Base-by-base conservation (phyloP, 2,329 filamentous ascomycete genomes). In the Cordyceps pruinosa region DNA sequence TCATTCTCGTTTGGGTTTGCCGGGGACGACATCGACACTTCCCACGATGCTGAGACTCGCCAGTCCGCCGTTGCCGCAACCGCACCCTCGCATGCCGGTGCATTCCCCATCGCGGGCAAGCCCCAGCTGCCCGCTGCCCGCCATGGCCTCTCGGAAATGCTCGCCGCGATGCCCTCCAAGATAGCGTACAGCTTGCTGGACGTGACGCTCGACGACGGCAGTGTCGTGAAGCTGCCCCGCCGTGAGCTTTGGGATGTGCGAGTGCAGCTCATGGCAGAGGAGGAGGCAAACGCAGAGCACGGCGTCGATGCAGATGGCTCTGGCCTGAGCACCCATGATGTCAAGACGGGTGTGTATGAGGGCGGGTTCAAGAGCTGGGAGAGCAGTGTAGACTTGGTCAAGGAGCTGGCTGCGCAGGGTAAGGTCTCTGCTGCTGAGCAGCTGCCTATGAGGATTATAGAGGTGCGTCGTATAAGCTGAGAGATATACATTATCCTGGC, bases 361-460 rank as follows among this genome's bases (percentile, higher is more conserved):
- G 89, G 89, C 57, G 89, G 89, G 25, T 91, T 93, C 75, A 94
- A 94, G 75, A 92, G 87, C 65, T 94, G 89, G 89, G 89, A 94
- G 73, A 92, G 89, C 72, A 90, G 87, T 59, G 77, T 91, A 53
- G 89, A 94, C 68, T 76, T 94, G 19, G 87, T 89, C 51, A 88
- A 85, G 66, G 83, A 87, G n/a, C 70, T 86, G 30, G 77, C 77
- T 0, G 65, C 68, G 3, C 75, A 75, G 26, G 69, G 73, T 13
- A 69, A 73, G 49, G 63, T 72, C 19, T 59, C 68, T 4, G 62
- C 65, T 48, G 61, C 71, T 59, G 64, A 63, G 21, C 61, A 69
- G 12, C 66, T 68, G 28, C 70, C 75, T 0, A 69, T 75, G 51
- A 73, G 75, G 35, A 66, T 83, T 37, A 74, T 84, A 50, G 81